These are phyloP conservation scores for Saturnispora diversa DNA, from an alignment of 805 yeast genomes.

Conservation along the genomic window DNA sequence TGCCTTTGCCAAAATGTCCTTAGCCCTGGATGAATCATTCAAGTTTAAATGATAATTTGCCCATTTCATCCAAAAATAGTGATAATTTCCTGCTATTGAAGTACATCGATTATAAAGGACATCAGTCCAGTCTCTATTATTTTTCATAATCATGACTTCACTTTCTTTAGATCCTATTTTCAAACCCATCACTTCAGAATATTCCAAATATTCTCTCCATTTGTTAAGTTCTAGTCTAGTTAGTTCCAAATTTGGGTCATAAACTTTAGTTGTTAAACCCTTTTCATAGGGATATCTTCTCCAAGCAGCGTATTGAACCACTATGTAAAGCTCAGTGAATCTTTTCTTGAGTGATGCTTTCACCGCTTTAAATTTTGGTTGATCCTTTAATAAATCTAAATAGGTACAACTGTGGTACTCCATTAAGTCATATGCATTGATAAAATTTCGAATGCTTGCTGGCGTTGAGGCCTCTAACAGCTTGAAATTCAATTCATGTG, in stretches of 20 bases:
- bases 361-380: constrained; percentile 23
- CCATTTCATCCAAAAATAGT: constrained; percentile 43
- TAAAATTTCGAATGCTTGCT: constrained; percentile 21
- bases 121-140: constrained; percentile 22
- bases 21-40: constrained; percentile 31
- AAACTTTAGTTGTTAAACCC: constrained; percentile 32
- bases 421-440: constrained; percentile 18
- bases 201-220: constrained; percentile 54
- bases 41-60: constrained; percentile 34
- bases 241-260: constrained; percentile 28
- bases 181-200: constrained; percentile 35
- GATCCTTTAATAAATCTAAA: constrained; percentile 21
- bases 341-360: constrained; percentile 37
- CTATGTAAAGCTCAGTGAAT: constrained; percentile 45
- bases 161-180: constrained; percentile 18
- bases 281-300: constrained; percentile 45
- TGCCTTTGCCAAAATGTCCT: constrained; percentile 30
- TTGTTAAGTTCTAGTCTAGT: constrained; percentile 40
- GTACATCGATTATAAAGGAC: constrained; percentile 43
- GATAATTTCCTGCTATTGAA: constrained; percentile 37
- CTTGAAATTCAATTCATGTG: constrained; percentile 34
- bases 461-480: constrained; percentile 30
- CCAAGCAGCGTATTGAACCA: constrained; percentile 45
- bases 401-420: constrained; percentile 16
- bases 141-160: constrained; percentile 16